Percentiles rank a stretch among this genome's conserved stretches.
Conservation (phyloP, 139 green algal genomes). For the Picochlorum sp. region DNA sequence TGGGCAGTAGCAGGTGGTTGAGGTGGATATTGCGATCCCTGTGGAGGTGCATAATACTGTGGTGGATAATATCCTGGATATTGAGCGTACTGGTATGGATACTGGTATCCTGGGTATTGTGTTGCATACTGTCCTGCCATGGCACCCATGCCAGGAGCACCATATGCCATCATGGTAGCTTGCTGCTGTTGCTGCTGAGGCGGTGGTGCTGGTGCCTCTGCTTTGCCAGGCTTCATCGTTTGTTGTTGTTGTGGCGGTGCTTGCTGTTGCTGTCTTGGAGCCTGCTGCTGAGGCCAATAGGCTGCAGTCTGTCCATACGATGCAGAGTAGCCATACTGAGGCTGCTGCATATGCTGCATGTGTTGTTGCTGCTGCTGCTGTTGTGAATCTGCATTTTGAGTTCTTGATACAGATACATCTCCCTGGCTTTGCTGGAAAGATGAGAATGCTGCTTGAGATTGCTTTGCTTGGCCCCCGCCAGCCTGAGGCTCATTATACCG, state of each 20-base stretch:
- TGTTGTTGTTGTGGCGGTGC: not conserved
- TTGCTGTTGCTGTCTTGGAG: constrained; percentile 11
- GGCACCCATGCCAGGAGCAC: constrained; percentile 3
- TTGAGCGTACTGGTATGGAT: constrained; percentile 8
- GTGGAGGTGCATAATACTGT: constrained; percentile 2
- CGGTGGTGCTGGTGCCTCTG: not conserved
- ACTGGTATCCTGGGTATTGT: not conserved
- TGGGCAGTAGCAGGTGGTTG: not conserved
- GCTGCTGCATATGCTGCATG: constrained; percentile 1
- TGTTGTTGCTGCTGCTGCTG: constrained; percentile 13
- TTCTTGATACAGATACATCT: not conserved
- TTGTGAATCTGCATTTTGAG: constrained; percentile 4
- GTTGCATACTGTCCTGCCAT: constrained; percentile 7
- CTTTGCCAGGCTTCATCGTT: not conserved
- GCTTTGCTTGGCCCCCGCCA: constrained; percentile 5
- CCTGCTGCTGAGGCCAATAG: not conserved
- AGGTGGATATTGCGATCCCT: not conserved
- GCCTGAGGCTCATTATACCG: constrained; percentile 10
- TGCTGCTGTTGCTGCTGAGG: not conserved
- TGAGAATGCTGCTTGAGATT: not conserved
- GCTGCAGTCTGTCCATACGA: not conserved
- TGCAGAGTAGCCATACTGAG: not conserved
- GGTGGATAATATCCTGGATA: constrained; percentile 12
- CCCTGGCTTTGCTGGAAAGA: not conserved
- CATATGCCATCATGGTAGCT: constrained; percentile 3